Base-by-base conservation (phyloP, 2,329 filamentous ascomycete genomes). In the Nemania diffusa region DNA sequence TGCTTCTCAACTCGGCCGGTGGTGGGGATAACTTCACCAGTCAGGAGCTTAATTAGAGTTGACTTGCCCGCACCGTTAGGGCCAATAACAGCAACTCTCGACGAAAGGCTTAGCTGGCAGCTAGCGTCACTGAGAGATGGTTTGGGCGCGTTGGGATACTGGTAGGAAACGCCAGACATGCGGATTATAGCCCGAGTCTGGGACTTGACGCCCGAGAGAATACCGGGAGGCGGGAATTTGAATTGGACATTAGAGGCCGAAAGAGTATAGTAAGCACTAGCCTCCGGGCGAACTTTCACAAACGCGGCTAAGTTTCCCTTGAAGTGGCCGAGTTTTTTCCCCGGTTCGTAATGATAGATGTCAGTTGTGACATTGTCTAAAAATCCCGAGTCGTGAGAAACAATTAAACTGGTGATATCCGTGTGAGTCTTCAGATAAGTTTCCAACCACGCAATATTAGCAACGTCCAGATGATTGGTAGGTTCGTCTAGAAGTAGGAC, bases 11-110 rank as follows among this genome's bases (percentile, higher is more conserved):
- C 96, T 78, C 90, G 93, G 70, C 96, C 96, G 22, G 82, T 81
- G 69, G 91, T 91, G 17, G 93, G 96, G 72, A 97, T 91, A 22
- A 90, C 89, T 80, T 98, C 96, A 73, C 95, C 96, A 11, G 96
- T 99, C 65, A 99, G 86, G 67, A 99, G 86, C 85, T 99, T 99
- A 84, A 99, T 97, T 69, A 99, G 89, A 0, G 96, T 99, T 13
- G 95, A 97, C 83, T 99, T 99, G 78, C 96, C 96, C 48, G 96
- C 96, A 87, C 96, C 96, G 78, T 99, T 99, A 77, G 93, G 93
- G 67, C 96, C 96, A 72, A 99, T 97, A 74, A 99, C 97, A 69
- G 95, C 96, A 42, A 97, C 93, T 76, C 96, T 91, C 48, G 95
- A 98, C 3, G 94, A 97, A 53, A 99, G 86, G 1, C 90, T 90